Conservation (phyloP, 2,329 filamentous ascomycete genomes). For the Alternaria conjuncta region DNA sequence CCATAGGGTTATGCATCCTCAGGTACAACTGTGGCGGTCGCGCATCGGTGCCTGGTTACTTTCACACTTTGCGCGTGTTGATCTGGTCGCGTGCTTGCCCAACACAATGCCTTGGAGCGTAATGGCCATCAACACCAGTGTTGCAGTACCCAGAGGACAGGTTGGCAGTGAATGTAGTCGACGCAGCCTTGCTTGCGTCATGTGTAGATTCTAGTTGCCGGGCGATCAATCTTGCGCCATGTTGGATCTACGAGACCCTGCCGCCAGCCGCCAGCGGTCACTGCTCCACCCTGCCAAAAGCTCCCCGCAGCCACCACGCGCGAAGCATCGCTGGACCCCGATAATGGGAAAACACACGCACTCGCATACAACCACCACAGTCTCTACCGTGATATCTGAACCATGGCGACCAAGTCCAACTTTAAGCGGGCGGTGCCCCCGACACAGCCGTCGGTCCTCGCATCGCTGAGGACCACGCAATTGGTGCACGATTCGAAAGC, state of each 20-base stretch:
- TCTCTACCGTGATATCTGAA: neutral
- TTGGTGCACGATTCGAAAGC: conserved; percentile 81
- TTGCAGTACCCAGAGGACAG: neutral
- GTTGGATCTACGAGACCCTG: conserved; percentile 17
- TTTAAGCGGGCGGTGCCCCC: conserved; percentile 53
- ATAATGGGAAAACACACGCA: conserved; percentile 10
- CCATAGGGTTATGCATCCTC: conserved; percentile 6
- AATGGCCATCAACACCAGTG: neutral
- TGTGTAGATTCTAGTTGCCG: conserved; percentile 8
- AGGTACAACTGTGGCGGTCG: neutral
- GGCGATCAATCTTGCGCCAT: conserved; percentile 14
- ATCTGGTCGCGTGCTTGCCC: neutral
- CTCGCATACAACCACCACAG: neutral
- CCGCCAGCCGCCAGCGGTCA: conserved; percentile 15
- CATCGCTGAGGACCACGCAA: conserved; percentile 78
- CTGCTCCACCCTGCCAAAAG: conserved; percentile 14
- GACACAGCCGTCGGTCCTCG: conserved; percentile 63
- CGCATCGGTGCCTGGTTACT: neutral
- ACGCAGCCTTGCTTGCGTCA: neutral
- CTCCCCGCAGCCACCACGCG: conserved; percentile 11
- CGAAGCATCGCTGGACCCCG: conserved; percentile 7
- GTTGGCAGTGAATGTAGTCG: neutral
- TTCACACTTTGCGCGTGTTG: neutral
- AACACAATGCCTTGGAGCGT: neutral
- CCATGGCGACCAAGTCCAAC: conserved; percentile 55